Conservation (phyloP, 305 asterid species). For the Euphrasia arctica region DNA sequence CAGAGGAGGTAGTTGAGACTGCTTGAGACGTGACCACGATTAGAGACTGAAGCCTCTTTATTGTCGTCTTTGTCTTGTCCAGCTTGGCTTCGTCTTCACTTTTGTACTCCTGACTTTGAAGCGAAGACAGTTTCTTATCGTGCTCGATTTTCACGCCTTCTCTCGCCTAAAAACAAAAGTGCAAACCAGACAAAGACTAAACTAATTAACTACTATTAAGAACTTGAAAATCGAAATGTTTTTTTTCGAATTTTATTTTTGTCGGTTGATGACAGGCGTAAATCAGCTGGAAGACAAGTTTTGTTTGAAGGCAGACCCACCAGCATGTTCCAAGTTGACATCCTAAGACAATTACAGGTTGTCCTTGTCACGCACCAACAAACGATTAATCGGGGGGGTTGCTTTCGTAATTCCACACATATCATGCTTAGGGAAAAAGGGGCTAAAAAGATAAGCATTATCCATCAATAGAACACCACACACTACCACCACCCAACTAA, state of each 20-base stretch:
- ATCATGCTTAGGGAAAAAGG: constrained; percentile 29
- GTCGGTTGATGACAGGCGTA: constrained; percentile 23
- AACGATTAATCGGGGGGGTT: constrained; percentile 29
- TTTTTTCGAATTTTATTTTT: too few species aligned
- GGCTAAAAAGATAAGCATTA: constrained; percentile 26
- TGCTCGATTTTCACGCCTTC: constrained; percentile 94
- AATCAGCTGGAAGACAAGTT: constrained; percentile 26
- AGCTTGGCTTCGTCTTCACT: constrained; percentile 72
- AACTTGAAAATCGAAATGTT: constrained; percentile 17
- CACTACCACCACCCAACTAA: constrained; percentile 33
- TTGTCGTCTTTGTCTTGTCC: constrained; percentile 94
- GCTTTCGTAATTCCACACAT: constrained; percentile 35
- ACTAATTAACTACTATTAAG: not conserved
- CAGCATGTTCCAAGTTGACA: constrained; percentile 41
- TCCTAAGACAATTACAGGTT: constrained; percentile 38
- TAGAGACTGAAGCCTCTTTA: constrained; percentile 77
- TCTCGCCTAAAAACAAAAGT: constrained; percentile 55
- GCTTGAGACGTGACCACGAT: constrained; percentile 90
- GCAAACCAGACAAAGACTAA: not conserved
- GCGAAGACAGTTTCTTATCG: constrained; percentile 72
- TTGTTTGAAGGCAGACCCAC: constrained; percentile 15
- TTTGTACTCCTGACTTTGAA: constrained; percentile 76
- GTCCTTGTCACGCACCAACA: constrained; percentile 33
- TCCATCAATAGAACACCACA: constrained; percentile 28
- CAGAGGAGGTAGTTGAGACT: constrained; percentile 83